Evolutionary conservation across 2,329 filamentous ascomycete species (phyloP).

Genomic region (Aureobasidium sp.): DNA sequence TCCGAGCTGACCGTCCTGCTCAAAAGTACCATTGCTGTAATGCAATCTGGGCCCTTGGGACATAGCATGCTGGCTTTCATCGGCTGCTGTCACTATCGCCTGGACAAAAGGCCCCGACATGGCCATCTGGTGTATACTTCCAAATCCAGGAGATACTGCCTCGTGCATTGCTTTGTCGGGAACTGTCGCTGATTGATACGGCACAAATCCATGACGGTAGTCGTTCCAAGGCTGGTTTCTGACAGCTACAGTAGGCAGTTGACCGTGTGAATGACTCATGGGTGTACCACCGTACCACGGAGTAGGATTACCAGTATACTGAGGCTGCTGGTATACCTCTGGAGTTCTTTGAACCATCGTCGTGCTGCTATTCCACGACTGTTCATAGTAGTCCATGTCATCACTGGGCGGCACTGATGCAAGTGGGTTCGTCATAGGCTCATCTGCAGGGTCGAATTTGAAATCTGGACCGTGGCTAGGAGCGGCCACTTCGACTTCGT

Average conservation of each 20-base stretch:
- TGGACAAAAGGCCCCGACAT: background rate
- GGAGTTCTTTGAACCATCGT: background rate
- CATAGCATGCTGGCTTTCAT: background rate
- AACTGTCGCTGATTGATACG: background rate
- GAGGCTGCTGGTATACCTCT: conserved; percentile 4
- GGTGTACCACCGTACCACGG: background rate
- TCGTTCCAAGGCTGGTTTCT: background rate
- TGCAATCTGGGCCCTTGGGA: background rate
- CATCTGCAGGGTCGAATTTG: conserved; percentile 9
- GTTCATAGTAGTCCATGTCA: background rate
- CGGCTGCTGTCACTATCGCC: background rate
- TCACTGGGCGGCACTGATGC: background rate
- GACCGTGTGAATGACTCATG: background rate
- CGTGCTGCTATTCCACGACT: background rate
- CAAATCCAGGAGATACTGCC: background rate
- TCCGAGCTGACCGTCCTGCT: background rate
- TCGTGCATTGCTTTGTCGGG: background rate
- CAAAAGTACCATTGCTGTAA: background rate
- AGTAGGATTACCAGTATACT: background rate
- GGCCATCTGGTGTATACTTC: background rate
- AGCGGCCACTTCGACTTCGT: background rate
- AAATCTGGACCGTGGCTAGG: background rate
- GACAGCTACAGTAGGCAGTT: background rate
- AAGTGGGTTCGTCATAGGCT: background rate
- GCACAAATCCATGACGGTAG: background rate